Percentiles rank a stretch among this genome's conserved stretches.
Conservation (phyloP, 805 yeast species). For the Zygoascus ofunaensis region DNA sequence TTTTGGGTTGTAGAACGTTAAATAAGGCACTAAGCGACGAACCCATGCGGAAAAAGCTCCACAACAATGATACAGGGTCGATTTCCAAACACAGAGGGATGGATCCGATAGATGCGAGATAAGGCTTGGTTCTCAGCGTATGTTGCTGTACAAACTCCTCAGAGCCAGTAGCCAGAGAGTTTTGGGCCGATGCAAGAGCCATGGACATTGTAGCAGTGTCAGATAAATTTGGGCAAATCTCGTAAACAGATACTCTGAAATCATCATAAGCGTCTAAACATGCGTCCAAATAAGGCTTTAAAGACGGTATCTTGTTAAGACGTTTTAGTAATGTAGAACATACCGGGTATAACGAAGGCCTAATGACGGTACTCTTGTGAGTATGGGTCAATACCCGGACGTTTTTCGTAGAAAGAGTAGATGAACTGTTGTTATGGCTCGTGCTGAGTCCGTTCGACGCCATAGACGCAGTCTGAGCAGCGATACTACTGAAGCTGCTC, state of each 20-base stretch:
- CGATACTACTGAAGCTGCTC: neutral
- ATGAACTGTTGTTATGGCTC: neutral
- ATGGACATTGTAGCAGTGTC: constrained; percentile 11
- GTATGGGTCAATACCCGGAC: constrained; percentile 4
- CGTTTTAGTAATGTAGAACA: constrained; percentile 19
- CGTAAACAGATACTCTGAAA: neutral
- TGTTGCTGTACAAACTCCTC: constrained; percentile 9
- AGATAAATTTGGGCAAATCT: constrained; percentile 3
- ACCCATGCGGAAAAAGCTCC: constrained; percentile 86
- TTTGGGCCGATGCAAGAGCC: constrained; percentile 13
- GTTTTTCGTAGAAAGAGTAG: neutral
- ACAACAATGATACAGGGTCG: constrained; percentile 88
- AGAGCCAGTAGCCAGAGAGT: constrained; percentile 6
- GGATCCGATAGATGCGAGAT: constrained; percentile 8
- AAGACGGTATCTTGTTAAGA: constrained; percentile 19
- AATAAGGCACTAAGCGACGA: constrained; percentile 81
- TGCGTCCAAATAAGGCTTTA: constrained; percentile 12
- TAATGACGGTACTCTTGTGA: constrained; percentile 15
- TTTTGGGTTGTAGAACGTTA: constrained; percentile 55
- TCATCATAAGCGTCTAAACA: constrained; percentile 5
- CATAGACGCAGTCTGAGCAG: neutral
- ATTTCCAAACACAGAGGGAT: constrained; percentile 23
- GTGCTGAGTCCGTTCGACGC: neutral
- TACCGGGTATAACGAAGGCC: constrained; percentile 21
- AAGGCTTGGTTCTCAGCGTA: neutral